Evolutionary conservation across 2,329 filamentous ascomycete genomes (phyloP).

Genomic region (Colletotrichum karsti): DNA sequence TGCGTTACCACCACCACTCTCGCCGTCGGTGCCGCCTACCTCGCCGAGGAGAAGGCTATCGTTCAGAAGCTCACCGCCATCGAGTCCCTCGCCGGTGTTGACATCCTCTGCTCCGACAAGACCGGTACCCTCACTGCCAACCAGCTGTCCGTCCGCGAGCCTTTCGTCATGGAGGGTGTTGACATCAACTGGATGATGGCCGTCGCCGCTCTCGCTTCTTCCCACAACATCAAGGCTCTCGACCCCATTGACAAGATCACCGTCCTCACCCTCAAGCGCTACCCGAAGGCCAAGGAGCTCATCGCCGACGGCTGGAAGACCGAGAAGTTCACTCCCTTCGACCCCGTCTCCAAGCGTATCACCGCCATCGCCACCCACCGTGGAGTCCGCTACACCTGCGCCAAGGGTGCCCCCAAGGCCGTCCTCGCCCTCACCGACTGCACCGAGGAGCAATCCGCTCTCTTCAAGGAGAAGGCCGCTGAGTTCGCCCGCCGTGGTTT

Average conservation of each 20-base stretch:
- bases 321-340: constrained; percentile 81
- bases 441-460: constrained; percentile 68
- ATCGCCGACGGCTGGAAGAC: constrained; percentile 79
- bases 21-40: constrained; percentile 79
- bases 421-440: constrained; percentile 76
- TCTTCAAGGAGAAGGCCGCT: constrained; percentile 77
- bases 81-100: constrained; percentile 78
- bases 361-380: constrained; percentile 75
- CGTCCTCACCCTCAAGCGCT: constrained; percentile 78
- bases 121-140: constrained; percentile 81
- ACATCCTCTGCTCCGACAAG: constrained; percentile 85
- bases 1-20: constrained; percentile 82
- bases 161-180: constrained; percentile 78
- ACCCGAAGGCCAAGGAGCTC: constrained; percentile 81
- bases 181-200: constrained; percentile 89
- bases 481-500: constrained; percentile 84
- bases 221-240: constrained; percentile 81
- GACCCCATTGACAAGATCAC: constrained; percentile 85
- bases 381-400: constrained; percentile 75
- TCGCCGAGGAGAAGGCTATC: constrained; percentile 81
- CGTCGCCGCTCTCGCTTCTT: constrained; percentile 78
- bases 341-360: constrained; percentile 83
- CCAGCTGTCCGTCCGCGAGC: constrained; percentile 80
- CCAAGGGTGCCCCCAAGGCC: constrained; percentile 82
- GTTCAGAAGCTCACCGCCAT: constrained; percentile 84